Evolutionary conservation across 2,329 filamentous ascomycete genomes (phyloP), one percentile per base, ranked within the genome.

Genomic region (Tolypocladium album): DNA sequence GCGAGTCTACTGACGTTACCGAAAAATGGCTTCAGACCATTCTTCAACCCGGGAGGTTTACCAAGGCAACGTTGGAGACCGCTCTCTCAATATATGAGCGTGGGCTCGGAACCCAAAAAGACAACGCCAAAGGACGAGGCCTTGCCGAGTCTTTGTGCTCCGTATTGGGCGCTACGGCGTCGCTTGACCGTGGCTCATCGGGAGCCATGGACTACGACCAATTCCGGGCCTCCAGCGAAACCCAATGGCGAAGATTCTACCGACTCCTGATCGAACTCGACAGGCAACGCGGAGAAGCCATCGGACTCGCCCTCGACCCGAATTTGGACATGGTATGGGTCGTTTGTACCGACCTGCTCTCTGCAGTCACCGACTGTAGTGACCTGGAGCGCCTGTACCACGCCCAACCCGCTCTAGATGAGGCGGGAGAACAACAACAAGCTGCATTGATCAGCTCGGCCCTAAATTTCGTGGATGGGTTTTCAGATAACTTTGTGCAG

Each of bases 161-260:
- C 6, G 84, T 88, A 0, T 80, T 96, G 42, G 84, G 86, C 20
- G 82, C 85, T 8, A 88, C 88, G 13, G 85, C 89, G 17, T 80
- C 83, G 0, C 76, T 92, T 42, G 81, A 83, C 53, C 85, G 84
- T 59, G 79, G 77, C 38, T 76, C 84, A 12, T 80, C 84, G 17
- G 85, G 85, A 17, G 82, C 82, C 36, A 84, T 90, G 73, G 88
- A 95, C 67, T 90, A 90, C 66, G 85, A 88, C 31, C 82, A 87
- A 60, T 94, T 92, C 70, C 83, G 88, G 60, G 77, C 80, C 40
- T 86, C 90, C 39, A 86, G 88, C 58, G 88, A 94, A 69, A 81
- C 83, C 13, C 92, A 96, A 71, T 99, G 94, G 94, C 86, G 89
- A 63, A 85, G 89, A 57, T 96, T 96, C 73, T 96, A 92, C 76